Evolutionary conservation across 2,329 filamentous ascomycete genomes (phyloP), one percentile per base, ranked within the genome.

Genomic region (Penicillium sp.): DNA sequence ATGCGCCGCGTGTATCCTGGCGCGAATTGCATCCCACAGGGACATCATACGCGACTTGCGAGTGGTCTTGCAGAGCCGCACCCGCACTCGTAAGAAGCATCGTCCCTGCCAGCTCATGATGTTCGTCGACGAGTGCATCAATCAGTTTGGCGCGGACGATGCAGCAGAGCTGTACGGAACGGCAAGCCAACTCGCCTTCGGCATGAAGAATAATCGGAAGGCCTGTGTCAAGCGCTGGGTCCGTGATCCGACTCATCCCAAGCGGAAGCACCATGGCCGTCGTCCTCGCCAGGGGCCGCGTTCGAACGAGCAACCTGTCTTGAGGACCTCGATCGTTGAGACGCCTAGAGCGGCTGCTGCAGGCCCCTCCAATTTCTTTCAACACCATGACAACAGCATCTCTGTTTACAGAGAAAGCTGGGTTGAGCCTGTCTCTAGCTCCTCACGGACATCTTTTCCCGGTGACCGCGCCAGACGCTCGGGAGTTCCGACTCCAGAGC

Each of bases 1-100:
- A 7, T 71, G 68, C 41, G 48, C 63, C 18, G 68, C 60, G 0
- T 71, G 68, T 31, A 66, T 69, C 33, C 28, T 70, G 7, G 50
- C 58, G 5, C 53, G 60, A 0, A 48, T 71, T 9, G 53, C 56
- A 2, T 35, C 42, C 0, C 44, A 64, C 33, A 50, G 54, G 3
- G 27, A 46, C 2, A 44, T 44, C 2, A 23, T 70, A 11, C 53
- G 53, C 13, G 56, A 64, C 29, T 45, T 71, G 8, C 57, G 63
- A 1, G 38, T 52, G 1, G 39, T 54, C 1, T 27, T 67, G 19
- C 41, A 60, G 10, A 60, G 62, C 35, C 62, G 61, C 14, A 65
- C 56, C 3, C 43, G 51, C 7, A 65, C 53, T 3, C 49, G 45
- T 1, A 46, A 39, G 32, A 50, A 52, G 0, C 45, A 52, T 8